Conservation (phyloP, 352 stramenopile species). For the Pythium guiyangense region DNA sequence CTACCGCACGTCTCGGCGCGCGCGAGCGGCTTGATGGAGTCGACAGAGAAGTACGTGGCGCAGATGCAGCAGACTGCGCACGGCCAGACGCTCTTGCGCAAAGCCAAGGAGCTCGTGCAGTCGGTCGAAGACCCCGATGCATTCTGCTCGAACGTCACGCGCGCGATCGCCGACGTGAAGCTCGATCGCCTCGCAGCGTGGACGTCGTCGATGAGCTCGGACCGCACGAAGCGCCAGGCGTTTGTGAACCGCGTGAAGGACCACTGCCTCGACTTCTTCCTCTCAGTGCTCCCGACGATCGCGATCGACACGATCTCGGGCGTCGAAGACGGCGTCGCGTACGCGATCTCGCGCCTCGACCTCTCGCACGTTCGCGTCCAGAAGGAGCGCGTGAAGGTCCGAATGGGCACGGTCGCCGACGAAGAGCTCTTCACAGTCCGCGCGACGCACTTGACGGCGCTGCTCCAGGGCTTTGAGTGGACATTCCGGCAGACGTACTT, state of each 20-base stretch:
- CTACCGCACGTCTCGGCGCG: slow-evolving; percentile 53
- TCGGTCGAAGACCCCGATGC: slow-evolving; percentile 70
- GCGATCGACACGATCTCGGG: slow-evolving; percentile 80
- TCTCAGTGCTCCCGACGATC: slow-evolving; percentile 78
- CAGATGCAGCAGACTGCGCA: slow-evolving; percentile 70
- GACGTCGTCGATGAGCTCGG: slow-evolving; percentile 52
- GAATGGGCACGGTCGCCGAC: slow-evolving; percentile 73
- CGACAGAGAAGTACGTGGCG: slow-evolving; percentile 63
- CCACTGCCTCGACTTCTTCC: slow-evolving; percentile 84
- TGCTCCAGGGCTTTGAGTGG: slow-evolving; percentile 84
- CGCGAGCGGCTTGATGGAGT: slow-evolving; percentile 47
- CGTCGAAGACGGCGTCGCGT: slow-evolving; percentile 70
- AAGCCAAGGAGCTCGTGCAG: slow-evolving; percentile 65
- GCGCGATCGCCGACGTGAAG: slow-evolving; percentile 61
- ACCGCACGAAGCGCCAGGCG: slow-evolving; percentile 65
- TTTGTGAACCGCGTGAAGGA: slow-evolving; percentile 82
- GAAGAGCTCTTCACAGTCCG: slow-evolving; percentile 80
- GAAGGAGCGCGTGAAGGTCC: slow-evolving; percentile 84
- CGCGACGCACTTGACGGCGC: slow-evolving; percentile 64
- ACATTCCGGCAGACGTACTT: slow-evolving; percentile 86
- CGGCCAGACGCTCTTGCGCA: slow-evolving; percentile 57
- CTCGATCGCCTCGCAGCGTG: slow-evolving; percentile 66
- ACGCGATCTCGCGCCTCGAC: slow-evolving; percentile 76
- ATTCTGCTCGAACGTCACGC: slow-evolving; percentile 71
- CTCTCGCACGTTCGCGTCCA: slow-evolving; percentile 78